Conservation (phyloP, 805 yeast species). For the Candida manassasensis region DNA sequence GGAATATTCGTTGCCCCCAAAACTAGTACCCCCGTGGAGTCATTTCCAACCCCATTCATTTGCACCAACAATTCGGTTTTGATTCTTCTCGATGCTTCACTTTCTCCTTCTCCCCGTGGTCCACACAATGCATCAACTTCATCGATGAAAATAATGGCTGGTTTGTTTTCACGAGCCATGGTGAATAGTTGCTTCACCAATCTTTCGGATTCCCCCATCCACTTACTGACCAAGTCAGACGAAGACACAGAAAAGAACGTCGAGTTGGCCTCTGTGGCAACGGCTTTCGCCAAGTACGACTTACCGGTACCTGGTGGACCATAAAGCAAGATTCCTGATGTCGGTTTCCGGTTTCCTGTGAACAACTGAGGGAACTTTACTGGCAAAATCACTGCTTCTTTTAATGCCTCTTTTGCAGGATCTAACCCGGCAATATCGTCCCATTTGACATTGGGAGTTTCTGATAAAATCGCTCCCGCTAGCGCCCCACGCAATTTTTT, state of each 20-base stretch:
- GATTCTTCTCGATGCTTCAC: constrained; percentile 93
- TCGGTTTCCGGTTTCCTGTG: constrained; percentile 91
- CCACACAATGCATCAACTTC: constrained; percentile 98
- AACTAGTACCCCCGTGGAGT: constrained; percentile 85
- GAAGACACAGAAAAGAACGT: constrained; percentile 96
- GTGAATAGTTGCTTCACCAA: constrained; percentile 89
- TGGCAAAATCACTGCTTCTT: constrained; percentile 95
- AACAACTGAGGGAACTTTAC: constrained; percentile 94
- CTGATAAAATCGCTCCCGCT: constrained; percentile 86
- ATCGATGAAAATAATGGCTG: constrained; percentile 93
- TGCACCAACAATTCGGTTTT: constrained; percentile 94
- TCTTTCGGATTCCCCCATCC: constrained; percentile 99
- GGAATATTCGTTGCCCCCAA: constrained; percentile 98
- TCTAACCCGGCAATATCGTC: constrained; percentile 95
- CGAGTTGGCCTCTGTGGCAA: constrained; percentile 96
- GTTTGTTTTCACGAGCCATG: constrained; percentile 95
- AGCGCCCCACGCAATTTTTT: constrained; percentile 88
- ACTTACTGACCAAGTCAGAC: constrained; percentile 90
- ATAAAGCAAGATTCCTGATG: constrained; percentile 74
- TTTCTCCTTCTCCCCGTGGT: constrained; percentile 96
- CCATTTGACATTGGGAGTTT: constrained; percentile 92
- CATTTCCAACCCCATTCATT: constrained; percentile 99
- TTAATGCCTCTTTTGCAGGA: constrained; percentile 90
- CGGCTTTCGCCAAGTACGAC: constrained; percentile 94
- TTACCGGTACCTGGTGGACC: constrained; percentile 95